A percentile compares a stretch with the other conserved stretches of the same genome.
Evolutionary conservation across 768 basidiomycete species (phyloP).

Genomic region (Boletus bicolor): DNA sequence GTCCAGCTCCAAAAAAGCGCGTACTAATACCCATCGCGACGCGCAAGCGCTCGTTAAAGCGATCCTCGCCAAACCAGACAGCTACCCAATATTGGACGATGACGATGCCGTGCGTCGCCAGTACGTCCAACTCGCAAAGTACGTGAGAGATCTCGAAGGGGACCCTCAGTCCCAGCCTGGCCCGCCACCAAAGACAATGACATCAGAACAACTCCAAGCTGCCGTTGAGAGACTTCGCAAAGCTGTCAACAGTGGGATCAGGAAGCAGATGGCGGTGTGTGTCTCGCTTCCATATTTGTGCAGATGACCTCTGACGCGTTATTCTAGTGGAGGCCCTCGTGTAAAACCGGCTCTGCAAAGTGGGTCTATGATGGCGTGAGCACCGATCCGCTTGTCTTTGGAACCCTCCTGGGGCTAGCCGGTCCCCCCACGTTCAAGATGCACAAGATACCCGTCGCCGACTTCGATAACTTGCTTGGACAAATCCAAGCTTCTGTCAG

Average conservation of each 20-base stretch:
- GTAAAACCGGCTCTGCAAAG: slow-evolving; percentile 44
- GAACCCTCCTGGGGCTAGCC: slow-evolving; percentile 39
- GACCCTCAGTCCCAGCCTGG: slow-evolving; percentile 17
- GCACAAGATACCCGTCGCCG: slow-evolving; percentile 41
- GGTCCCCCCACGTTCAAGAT: slow-evolving; percentile 48
- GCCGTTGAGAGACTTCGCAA: slow-evolving; percentile 45
- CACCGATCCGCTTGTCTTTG: slow-evolving; percentile 46
- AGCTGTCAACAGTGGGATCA: slow-evolving; percentile 47
- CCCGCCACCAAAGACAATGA: slow-evolving; percentile 31
- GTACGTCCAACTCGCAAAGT: slow-evolving; percentile 32
- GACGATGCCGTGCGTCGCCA: slow-evolving; percentile 30
- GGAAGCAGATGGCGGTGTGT: slow-evolving; percentile 45
- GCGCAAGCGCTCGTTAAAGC: slow-evolving; percentile 36
- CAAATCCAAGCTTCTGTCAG: slow-evolving; percentile 34
- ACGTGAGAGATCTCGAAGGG: slow-evolving; percentile 33
- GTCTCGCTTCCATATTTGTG: not conserved
- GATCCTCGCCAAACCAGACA: slow-evolving; percentile 37
- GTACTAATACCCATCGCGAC: slow-evolving; percentile 24
- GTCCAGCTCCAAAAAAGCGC: slow-evolving; percentile 31
- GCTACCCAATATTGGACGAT: slow-evolving; percentile 36
- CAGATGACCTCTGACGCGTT: not conserved
- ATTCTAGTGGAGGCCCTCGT: slow-evolving; percentile 49
- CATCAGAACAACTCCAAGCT: slow-evolving; percentile 36
- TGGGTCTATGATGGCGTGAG: slow-evolving; percentile 55
- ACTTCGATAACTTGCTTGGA: slow-evolving; percentile 37